A percentile compares a stretch with the other conserved stretches of the same genome.
These are phyloP conservation scores for Bombardia bombarda DNA, from an alignment of 495 filamentous ascomycete genomes.

Conservation along the genomic window DNA sequence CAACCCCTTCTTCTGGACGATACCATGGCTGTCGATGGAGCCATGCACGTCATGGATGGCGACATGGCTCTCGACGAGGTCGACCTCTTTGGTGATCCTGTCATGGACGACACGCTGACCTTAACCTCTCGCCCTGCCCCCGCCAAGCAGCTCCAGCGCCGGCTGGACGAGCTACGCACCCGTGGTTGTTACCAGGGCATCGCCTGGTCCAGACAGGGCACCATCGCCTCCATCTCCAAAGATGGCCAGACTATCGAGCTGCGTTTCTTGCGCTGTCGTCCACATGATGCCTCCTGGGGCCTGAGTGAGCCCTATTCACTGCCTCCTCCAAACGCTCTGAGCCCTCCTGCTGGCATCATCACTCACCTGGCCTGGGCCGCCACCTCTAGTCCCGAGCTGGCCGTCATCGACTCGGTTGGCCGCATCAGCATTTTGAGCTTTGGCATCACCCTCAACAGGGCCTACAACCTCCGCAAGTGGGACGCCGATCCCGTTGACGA, in stretches of 20 bases:
- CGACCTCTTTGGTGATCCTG: constrained; percentile 69
- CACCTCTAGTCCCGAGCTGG: constrained; percentile 58
- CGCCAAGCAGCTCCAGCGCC: constrained; percentile 60
- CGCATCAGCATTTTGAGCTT: constrained; percentile 62
- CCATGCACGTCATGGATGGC: constrained; percentile 15
- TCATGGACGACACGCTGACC: constrained; percentile 37
- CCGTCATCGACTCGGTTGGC: constrained; percentile 65
- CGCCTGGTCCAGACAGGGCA: constrained; percentile 67
- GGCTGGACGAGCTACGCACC: constrained; percentile 68
- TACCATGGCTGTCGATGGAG: constrained; percentile 8
- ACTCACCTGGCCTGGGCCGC: constrained; percentile 78
- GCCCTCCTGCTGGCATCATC: constrained; percentile 37
- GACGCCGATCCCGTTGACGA: constrained; percentile 60
- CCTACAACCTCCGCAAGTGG: constrained; percentile 46
- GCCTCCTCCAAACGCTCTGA: constrained; percentile 23
- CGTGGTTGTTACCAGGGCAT: constrained; percentile 81
- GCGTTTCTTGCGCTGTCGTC: constrained; percentile 60
- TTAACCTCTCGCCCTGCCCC: constrained; percentile 38
- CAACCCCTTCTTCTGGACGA: not conserved
- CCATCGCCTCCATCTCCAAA: constrained; percentile 73
- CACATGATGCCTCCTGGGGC: constrained; percentile 67
- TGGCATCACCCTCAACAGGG: constrained; percentile 56
- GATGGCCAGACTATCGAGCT: constrained; percentile 61
- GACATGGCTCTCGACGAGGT: constrained; percentile 56
- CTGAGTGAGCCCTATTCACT: constrained; percentile 53